These are phyloP conservation scores for Prunus davidiana DNA, from an alignment of 306 rosid species.

Conservation along the genomic window DNA sequence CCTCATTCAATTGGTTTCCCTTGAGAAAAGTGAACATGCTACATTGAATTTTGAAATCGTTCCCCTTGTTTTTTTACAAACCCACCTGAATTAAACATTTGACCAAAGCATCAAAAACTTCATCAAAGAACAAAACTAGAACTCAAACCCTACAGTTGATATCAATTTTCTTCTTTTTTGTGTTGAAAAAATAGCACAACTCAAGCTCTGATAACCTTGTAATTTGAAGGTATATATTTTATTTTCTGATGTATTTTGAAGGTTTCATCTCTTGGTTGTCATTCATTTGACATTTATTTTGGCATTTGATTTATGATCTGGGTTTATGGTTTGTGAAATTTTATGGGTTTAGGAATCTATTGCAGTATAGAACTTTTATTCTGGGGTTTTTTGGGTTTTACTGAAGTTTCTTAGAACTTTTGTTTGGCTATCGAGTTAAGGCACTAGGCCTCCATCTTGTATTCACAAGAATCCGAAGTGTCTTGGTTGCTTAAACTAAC, in stretches of 20 bases:
- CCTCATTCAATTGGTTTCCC: background rate
- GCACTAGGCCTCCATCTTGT: too few relatives aligned
- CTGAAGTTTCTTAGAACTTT: too few relatives aligned
- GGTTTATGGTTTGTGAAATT: too few relatives aligned
- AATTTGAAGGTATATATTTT: background rate
- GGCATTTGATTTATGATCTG: background rate
- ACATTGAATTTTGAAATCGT: background rate
- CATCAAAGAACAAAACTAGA: background rate
- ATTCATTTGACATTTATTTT: background rate
- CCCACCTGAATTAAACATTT: background rate
- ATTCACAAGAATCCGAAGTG: too few relatives aligned
- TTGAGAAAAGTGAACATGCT: background rate
- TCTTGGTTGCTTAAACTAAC: too few relatives aligned
- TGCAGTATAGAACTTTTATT: too few relatives aligned
- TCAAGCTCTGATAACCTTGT: background rate
- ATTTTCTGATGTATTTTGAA: background rate
- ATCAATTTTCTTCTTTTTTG: background rate
- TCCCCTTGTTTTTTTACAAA: background rate
- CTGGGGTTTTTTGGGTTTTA: too few relatives aligned
- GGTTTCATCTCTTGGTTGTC: background rate
- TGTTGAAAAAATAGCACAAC: background rate
- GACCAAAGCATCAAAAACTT: background rate
- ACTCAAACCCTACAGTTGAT: background rate
- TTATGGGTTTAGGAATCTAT: too few relatives aligned
- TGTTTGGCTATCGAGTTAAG: too few relatives aligned